Base-by-base conservation (phyloP, 345 rosid species). In the Populus pruinosa region DNA sequence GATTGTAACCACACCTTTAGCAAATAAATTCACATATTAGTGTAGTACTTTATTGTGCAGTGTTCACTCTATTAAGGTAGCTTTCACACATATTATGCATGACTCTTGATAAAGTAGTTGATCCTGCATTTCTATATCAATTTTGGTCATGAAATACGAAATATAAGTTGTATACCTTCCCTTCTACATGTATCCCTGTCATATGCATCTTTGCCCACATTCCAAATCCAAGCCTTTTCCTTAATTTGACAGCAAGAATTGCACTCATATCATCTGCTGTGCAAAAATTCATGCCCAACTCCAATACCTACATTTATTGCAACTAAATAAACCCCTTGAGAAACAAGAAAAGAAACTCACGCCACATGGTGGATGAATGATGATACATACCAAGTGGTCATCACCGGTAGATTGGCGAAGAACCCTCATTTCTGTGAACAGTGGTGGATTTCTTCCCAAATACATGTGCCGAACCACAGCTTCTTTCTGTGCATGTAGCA, bases 221-320 rank as follows among this genome's bases (percentile, higher is more conserved):
- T 79, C 99, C 98, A 82, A 95, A 92, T 76, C 99, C 99, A 20
- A 96, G 86, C 82, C 94, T 88, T 78, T 84, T 96, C 83, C 95
- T 89, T 56, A 96, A 81, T 75, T 91, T 85, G 76, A 96, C 93
- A n/a, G 97, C 92, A 66, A 96, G 93, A 84, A 93, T 85, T 25
- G 97, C 94, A 80, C 92, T 89, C 97, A 96, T 96, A 85, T 96
- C 98, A 72, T 96, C 98, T 35, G 97, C 97, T 31, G 97, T 87
- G 50, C 90, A 90, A 80, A 96, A 91, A 83, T 89, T 93, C 91
- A 92, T 83, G 75, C 97, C 99, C 86, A 96, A 84, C 85, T 93
- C 97, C 83, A 96, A 31, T 3, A 89, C 94, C 99, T 96, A 90
- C 83, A 85, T 14, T 76, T 69, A 74, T 70, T 76, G 70, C 43